Evolutionary conservation across 495 filamentous ascomycete species (phyloP), one percentile per base, ranked within the genome.

Genomic region (Patellaria atrata): DNA sequence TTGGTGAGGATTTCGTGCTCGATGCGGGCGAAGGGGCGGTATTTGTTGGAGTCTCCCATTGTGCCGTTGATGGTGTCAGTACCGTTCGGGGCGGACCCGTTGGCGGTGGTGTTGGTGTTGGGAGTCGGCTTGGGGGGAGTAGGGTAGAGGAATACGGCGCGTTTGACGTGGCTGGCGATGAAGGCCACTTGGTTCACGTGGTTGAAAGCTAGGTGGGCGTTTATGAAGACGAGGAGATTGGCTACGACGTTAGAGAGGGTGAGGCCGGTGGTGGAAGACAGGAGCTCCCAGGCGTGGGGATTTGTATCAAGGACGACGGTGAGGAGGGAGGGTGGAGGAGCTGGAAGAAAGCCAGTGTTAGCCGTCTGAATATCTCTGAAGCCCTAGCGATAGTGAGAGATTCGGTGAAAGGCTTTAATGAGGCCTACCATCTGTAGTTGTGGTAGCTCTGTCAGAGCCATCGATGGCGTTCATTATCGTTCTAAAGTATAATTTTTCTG

Each of bases 271-370:
- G 69, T 72, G 40, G 73, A 56, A 43, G 71, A 57, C 38, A 96
- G 70, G 30, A 79, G 65, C 3, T 80, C 73, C 89, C 89, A 97
- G 53, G 89, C 84, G 46, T 79, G 80, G 1, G 89, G 91, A 52
- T 96, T 96, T 26, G 89, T 94, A 61, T 97, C 89, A 62, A 97
- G 68, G 56, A 97, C 70, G 51, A 97, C 75, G 40, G 82, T 79
- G 33, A 92, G 71, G 25, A 97, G 75, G 19, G 89, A 93, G 0
- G 91, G 84, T 3, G 80, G 61, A 30, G 76, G 74, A 37, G 72
- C 77, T 79, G 23, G 31, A 33, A 16, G 18, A 9, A 14, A 13
- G 18, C 25, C 20, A 25, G 24, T 22, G n/a, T n/a, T n/a, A n/a
- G n/a, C 9, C 28, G 9, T 37, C 25, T 19, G 10, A 26, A 22